Percentiles rank a stretch among this genome's conserved stretches.
These are phyloP conservation scores for Yarrowia keelungensis DNA, from an alignment of 805 yeast genomes.

Conservation along the genomic window DNA sequence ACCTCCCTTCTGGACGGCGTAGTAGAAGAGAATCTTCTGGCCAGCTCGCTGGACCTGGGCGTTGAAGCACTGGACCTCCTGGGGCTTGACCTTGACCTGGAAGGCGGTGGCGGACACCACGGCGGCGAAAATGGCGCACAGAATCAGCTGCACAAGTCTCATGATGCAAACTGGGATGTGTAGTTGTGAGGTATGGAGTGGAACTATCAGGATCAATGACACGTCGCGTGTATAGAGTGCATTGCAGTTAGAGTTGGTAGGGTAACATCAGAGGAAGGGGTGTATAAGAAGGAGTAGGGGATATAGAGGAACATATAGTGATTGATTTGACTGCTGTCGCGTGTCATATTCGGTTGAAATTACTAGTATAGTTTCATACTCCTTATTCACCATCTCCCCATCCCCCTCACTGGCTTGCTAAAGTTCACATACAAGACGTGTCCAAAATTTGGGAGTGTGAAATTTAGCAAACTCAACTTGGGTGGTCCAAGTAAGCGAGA, in stretches of 20 bases:
- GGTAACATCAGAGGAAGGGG: conserved; percentile 8
- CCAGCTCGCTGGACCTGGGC: conserved; percentile 66
- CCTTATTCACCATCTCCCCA: too few relatives aligned
- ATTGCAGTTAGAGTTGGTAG: conserved; percentile 33
- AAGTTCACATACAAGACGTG: conserved; percentile 23
- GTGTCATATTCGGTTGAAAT: not conserved
- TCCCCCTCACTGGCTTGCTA: not conserved
- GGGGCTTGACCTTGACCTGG: conserved; percentile 77
- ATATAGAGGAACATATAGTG: too few relatives aligned
- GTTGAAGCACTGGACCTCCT: conserved; percentile 74
- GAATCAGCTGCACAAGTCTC: conserved; percentile 33
- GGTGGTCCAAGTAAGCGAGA: too few relatives aligned
- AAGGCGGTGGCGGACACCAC: conserved; percentile 46
- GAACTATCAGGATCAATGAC: conserved; percentile 29
- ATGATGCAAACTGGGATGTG: conserved; percentile 1
- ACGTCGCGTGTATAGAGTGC: conserved; percentile 35
- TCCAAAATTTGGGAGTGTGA: conserved; percentile 19
- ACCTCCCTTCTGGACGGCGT: conserved; percentile 85
- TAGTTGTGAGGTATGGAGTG: conserved; percentile 5
- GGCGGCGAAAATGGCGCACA: conserved; percentile 36
- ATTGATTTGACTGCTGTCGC: not conserved
- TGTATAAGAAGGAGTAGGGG: not conserved
- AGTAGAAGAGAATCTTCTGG: conserved; percentile 73
- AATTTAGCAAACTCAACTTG: conserved; percentile 4
- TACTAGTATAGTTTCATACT: too few relatives aligned